Base-by-base conservation (phyloP, 352 stramenopile species). In the Phytophthora cactorum region DNA sequence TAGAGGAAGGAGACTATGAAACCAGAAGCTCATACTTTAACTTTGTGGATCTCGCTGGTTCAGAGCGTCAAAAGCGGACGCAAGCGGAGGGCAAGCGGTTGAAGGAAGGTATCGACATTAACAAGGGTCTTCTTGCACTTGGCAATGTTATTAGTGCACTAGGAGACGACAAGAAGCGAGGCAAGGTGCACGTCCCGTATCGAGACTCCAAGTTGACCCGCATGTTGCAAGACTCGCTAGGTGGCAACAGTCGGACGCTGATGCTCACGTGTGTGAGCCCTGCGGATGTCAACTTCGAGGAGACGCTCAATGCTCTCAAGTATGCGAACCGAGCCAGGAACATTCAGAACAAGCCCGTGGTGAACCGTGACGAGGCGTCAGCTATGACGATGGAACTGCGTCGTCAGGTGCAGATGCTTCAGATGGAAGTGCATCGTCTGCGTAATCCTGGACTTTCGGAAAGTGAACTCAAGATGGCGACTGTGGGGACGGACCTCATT, bases 111-210 rank as follows among this genome's bases (percentile, higher is more conserved):
- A 99, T 99, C 46, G 91, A 99, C 68, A 99, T 99, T 77, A 99
- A 99, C 83, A 97, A 98, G 75, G 97, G 97, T 3, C 83, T 99
- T 22, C 81, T 99, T 14, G 96, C 95, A 8, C 86, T 99, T 15
- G 97, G 97, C 3, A 99, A 99, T 69, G 97, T 99, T 29, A 99
- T 99, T 63, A 98, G 97, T 66, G 95, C 96, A 8, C 77, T 99
- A 7, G 96, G 93, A 17, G 93, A 98, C 46, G 86, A 96, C 46
- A 91, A 91, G 50, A 96, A 96, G 61, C 71, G 94, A 81, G 85
- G 94, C 78, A 81, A 88, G 72, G 88, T 97, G 5, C 96, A 98
- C 63, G 88, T 98, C 5, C 95, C 94, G 3, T 98, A 98, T 60
- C 90, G 95, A 36, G 94, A 98, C 73, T 98, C 90, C 5, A 98